Conservation (phyloP, 202 grass and related monocot species). For the Elaeis oleifera region DNA sequence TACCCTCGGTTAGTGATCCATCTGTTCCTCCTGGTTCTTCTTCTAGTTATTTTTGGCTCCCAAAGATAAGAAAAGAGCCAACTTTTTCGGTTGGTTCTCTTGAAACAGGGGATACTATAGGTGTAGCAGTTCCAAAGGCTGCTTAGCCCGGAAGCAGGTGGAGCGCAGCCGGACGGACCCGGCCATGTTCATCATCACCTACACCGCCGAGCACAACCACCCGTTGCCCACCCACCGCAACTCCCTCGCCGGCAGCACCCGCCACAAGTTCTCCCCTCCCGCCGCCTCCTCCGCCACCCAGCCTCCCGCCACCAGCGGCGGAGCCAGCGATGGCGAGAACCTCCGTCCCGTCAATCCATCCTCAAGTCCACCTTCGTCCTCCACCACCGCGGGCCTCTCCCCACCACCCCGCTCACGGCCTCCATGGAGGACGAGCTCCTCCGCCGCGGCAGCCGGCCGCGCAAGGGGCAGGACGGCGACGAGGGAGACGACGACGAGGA, state of each 20-base stretch:
- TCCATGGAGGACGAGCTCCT: slow-evolving; percentile 29
- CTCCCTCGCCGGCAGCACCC: slow-evolving; percentile 31
- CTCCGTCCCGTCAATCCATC: background rate
- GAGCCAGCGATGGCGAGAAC: background rate
- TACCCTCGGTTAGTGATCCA: slow-evolving; percentile 33
- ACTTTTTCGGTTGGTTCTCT: slow-evolving; percentile 8
- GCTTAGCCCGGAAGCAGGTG: slow-evolving; percentile 37
- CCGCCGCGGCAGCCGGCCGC: background rate
- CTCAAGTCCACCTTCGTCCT: slow-evolving; percentile 2
- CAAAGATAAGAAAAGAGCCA: background rate
- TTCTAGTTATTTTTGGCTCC: background rate
- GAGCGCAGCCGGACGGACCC: slow-evolving; percentile 35
- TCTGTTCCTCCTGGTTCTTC: background rate
- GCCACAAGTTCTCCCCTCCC: slow-evolving; percentile 3
- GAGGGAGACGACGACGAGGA: background rate
- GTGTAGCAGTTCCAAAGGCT: slow-evolving; percentile 45
- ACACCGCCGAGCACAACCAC: slow-evolving; percentile 44
- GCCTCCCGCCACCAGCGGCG: background rate
- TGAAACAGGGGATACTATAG: slow-evolving; percentile 42
- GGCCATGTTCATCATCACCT: slow-evolving; percentile 30
- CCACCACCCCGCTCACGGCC: background rate
- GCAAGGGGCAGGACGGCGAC: too few species aligned
- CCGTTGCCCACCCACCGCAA: slow-evolving; percentile 33
- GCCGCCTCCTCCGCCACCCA: background rate
- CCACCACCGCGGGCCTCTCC: slow-evolving; percentile 1